Percentiles rank a stretch among this genome's conserved stretches.
phyloP scores from a whole-genome alignment of 441 rosid species.

The Adansonia gregorii region DNA sequence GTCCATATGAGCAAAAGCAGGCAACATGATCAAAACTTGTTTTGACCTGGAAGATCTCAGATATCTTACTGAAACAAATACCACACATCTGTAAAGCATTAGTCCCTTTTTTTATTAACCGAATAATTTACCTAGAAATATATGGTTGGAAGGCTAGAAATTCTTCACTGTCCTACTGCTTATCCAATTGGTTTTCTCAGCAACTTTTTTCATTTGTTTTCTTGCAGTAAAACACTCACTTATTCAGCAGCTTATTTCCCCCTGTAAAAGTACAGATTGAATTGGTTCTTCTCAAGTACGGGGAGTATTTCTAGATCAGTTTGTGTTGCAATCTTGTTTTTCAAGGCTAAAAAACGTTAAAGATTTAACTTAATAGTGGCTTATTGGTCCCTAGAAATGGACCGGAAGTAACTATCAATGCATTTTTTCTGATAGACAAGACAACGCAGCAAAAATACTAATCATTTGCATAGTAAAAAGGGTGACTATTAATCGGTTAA shows the following conservation, averaged over 20 bases:
- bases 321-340: background rate
- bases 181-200: background rate
- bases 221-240: background rate
- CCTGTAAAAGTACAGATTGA: background rate
- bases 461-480: background rate
- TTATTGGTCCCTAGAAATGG: background rate
- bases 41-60: constrained; percentile 6
- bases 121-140: background rate
- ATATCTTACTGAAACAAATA: background rate
- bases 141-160: background rate
- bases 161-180: background rate
- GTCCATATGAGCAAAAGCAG: background rate
- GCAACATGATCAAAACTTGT: background rate
- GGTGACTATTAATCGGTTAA: too few species aligned
- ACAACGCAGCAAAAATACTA: background rate
- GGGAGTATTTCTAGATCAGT: background rate
- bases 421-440: background rate
- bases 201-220: background rate
- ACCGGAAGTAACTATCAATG: background rate
- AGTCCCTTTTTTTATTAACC: background rate
- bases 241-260: background rate
- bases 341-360: background rate
- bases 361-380: background rate
- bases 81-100: constrained; percentile 14
- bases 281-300: background rate